Conservation (phyloP, 2,329 filamentous ascomycete genomes). For the Aspergillus sp. region DNA sequence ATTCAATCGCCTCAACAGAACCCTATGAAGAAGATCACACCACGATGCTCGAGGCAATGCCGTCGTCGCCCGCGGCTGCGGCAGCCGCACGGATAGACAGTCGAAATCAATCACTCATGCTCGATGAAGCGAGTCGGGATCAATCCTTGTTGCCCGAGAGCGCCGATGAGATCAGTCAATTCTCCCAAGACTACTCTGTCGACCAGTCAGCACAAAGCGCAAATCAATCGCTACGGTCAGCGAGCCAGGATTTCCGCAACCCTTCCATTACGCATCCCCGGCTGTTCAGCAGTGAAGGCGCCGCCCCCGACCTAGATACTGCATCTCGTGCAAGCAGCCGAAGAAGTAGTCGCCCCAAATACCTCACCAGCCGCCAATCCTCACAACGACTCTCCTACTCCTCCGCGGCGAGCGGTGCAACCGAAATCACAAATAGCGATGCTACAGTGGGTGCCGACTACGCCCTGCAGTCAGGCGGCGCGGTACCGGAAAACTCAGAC, state of each 20-base stretch:
- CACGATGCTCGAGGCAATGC: constrained; percentile 46
- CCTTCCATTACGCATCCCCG: constrained; percentile 33
- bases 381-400: constrained; percentile 64
- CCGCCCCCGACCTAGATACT: constrained; percentile 29
- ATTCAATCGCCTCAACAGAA: constrained; percentile 21
- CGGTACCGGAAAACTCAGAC: constrained; percentile 56
- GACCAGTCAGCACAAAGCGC: constrained; percentile 28
- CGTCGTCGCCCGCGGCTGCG: constrained; percentile 51
- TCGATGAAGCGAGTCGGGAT: too few species aligned
- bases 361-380: constrained; percentile 59
- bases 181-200: constrained; percentile 28
- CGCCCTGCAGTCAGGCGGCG: constrained; percentile 80
- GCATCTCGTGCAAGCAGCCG: constrained; percentile 31
- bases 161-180: constrained; percentile 24
- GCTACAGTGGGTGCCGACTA: constrained; percentile 77
- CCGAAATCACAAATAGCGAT: constrained; percentile 70
- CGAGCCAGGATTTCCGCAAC: constrained; percentile 31
- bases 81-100: constrained; percentile 47
- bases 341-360: constrained; percentile 57
- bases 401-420: constrained; percentile 58
- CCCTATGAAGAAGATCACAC: constrained; percentile 36
- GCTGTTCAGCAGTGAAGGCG: constrained; percentile 33
- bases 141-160: constrained; percentile 24
- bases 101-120: constrained; percentile 39
- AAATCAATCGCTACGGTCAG: constrained; percentile 32